These are phyloP conservation scores for Sarocladiaceae sp. DNA, from an alignment of 2,329 filamentous ascomycete species.

Conservation along the genomic window DNA sequence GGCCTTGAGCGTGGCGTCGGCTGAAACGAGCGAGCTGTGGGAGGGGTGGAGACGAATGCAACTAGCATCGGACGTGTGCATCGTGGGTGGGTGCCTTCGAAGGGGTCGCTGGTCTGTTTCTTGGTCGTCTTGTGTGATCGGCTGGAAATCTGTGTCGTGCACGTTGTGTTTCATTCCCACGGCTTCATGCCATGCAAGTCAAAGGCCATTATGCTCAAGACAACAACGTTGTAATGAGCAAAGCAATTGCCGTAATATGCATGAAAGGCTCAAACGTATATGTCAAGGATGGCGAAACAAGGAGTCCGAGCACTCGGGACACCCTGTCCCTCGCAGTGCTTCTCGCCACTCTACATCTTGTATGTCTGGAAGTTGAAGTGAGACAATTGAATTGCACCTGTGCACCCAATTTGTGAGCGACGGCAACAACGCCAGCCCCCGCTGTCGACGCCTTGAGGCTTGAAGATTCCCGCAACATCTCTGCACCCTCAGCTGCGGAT, in stretches of 20 bases:
- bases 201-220: too few species aligned
- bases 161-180: not conserved
- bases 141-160: not conserved
- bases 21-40: slow-evolving; percentile 7
- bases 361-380: too few species aligned
- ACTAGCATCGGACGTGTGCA: slow-evolving; percentile 8
- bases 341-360: too few species aligned
- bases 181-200: too few species aligned
- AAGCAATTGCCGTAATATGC: slow-evolving; percentile 1
- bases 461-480: too few species aligned
- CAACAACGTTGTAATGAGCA: too few species aligned
- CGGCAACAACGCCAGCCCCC: too few species aligned
- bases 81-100: too few species aligned
- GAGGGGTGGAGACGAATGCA: slow-evolving; percentile 1
- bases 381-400: too few species aligned
- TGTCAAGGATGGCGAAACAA: not conserved
- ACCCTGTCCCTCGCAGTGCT: not conserved
- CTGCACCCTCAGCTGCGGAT: too few species aligned
- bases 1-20: not conserved
- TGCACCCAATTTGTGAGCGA: too few species aligned
- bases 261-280: slow-evolving; percentile 6
- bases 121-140: not conserved
- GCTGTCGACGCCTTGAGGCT: too few species aligned
- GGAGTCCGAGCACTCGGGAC: not conserved
- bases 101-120: not conserved